Base-by-base conservation (phyloP, 495 filamentous ascomycete species). In the Xylaria grammica region DNA sequence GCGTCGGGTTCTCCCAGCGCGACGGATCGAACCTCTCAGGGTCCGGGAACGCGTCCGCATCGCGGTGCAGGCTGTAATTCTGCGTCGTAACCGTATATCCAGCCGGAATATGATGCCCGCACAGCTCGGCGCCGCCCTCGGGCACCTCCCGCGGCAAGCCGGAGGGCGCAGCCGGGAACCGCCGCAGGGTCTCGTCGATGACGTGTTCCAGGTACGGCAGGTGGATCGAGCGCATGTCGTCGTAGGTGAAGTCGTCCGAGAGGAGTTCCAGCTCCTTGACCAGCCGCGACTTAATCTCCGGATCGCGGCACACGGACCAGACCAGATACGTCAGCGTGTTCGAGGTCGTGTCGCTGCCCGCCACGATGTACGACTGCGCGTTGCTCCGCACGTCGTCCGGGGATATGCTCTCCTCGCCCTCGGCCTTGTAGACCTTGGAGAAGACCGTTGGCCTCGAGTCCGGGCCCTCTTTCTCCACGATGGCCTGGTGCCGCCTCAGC, bases 131-230 rank as follows among this genome's bases (percentile, higher is more conserved):
- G 19, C 74, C 74, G 8, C 66, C 74, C 17, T 48, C 6, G 3
- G 65, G 65, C 5, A 67, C 60, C 29, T 62, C 54, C n/a, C 86
- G 74, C 17, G 74, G 74, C 15, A 83, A 65, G 0, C 69, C 84
- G 6, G 72, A 67, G 0, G 82, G 79, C 0, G 82, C 80, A 13
- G 79, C 76, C 0, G 84, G 76, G 55, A 83, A 76, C 15, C 86
- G 67, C 1, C 86, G 77, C 27, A 90, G 74, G 0, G 84, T 75
- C 71, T 90, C 87, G 27, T 82, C 78, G 62, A 87, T 82, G 17
- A 82, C 75, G 19, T 78, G 77, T 60, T 83, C 81, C 17, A 87
- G 62, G 59, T 81, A 84, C 5, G 82, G 78, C 46, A 87, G 63
- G 3, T 69, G 59, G 40, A 15, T 17, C 17, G 8, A 15, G 3